These are phyloP conservation scores for Coemansia sp. DNA, from an alignment of 192 early-diverging fungal species.

Conservation along the genomic window DNA sequence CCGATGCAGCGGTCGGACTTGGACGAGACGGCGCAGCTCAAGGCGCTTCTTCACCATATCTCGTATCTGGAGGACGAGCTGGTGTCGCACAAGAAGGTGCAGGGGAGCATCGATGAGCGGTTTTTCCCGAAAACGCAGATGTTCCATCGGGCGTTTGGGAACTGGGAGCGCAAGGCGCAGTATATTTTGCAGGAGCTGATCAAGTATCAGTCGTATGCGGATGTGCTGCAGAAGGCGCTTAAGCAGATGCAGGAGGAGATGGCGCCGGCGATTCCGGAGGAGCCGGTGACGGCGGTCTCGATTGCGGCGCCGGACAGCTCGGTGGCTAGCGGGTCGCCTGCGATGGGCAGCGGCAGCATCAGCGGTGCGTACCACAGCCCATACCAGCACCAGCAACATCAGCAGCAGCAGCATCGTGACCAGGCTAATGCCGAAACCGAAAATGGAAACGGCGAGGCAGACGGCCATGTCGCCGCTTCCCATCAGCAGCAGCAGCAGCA, in stretches of 20 bases:
- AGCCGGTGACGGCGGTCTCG: conserved; percentile 1
- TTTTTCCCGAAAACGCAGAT: conserved; percentile 60
- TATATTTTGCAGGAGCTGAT: conserved; percentile 78
- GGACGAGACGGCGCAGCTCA: conserved; percentile 58
- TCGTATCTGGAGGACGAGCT: conserved; percentile 65
- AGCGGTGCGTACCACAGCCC: neutral
- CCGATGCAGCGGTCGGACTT: conserved; percentile 54
- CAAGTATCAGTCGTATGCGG: conserved; percentile 78
- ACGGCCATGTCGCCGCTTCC: neutral
- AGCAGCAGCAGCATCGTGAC: neutral
- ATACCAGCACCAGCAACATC: neutral
- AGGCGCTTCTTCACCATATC: conserved; percentile 62
- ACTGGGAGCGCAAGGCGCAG: conserved; percentile 78
- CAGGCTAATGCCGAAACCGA: neutral
- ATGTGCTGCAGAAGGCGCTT: conserved; percentile 66
- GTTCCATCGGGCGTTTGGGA: conserved; percentile 64
- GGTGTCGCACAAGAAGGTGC: conserved; percentile 64
- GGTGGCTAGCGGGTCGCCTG: conserved; percentile 8
- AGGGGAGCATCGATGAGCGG: conserved; percentile 54
- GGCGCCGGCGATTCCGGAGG: conserved; percentile 43
- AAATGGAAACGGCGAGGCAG: neutral
- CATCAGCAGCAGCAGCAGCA: neutral
- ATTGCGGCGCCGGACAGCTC: neutral
- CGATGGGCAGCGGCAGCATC: conserved; percentile 16
- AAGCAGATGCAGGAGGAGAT: conserved; percentile 52